Evolutionary conservation across 2,329 filamentous ascomycete genomes (phyloP).

Genomic region (Pseudogymnoascus sp.): DNA sequence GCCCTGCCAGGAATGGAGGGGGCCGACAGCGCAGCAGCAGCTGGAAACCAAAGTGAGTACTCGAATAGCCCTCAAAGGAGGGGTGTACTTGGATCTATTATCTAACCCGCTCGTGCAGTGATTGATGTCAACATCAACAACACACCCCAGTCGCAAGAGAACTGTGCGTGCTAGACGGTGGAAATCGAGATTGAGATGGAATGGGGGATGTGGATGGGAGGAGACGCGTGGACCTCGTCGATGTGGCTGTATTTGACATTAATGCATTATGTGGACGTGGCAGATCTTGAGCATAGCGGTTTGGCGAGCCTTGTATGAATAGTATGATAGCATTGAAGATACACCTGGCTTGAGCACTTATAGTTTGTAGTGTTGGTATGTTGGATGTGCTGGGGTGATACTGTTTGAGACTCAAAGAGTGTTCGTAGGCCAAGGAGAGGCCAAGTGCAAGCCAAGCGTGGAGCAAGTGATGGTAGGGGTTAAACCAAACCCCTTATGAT

Average conservation of each 20-base stretch:
- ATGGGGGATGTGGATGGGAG: not conserved
- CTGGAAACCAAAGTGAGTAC: conserved; percentile 66
- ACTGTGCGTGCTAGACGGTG: conserved; percentile 54
- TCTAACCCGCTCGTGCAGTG: conserved; percentile 48
- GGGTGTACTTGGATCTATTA: not conserved
- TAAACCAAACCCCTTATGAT: not conserved
- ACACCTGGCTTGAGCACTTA: conserved; percentile 15
- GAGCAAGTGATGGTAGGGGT: not conserved
- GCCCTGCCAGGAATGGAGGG: conserved; percentile 97
- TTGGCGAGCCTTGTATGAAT: conserved; percentile 28
- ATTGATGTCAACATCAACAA: conserved; percentile 86
- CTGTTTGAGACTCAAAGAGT: not conserved
- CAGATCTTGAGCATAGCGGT: conserved; percentile 29
- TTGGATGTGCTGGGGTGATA: not conserved
- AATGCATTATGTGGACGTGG: conserved; percentile 18
- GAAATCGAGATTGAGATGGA: not conserved
- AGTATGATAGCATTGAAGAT: conserved; percentile 17
- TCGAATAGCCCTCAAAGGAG: not conserved
- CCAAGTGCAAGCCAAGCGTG: not conserved
- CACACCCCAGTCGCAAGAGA: conserved; percentile 61
- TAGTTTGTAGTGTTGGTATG: conserved; percentile 17
- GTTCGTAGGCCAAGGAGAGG: not conserved
- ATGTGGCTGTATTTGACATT: conserved; percentile 18
- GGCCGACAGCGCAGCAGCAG: conserved; percentile 67
- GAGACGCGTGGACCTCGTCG: conserved; percentile 10